Evolutionary conservation across 495 filamentous ascomycete species (phyloP).

Genomic region (Tuber magnatum): DNA sequence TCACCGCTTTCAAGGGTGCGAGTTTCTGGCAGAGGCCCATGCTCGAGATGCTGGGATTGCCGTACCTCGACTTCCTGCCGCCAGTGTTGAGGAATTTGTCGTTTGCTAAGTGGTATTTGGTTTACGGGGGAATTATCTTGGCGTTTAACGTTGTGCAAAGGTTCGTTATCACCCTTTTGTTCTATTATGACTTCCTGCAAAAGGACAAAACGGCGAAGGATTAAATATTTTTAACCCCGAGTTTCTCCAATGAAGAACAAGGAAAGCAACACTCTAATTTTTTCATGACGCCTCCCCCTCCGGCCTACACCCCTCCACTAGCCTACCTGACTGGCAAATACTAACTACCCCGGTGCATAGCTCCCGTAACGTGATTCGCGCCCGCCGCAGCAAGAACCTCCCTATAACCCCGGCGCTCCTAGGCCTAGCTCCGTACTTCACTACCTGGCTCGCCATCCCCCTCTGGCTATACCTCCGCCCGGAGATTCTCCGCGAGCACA

Average conservation of each 20-base stretch:
- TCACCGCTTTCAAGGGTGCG: slow-evolving; percentile 77
- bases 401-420: slow-evolving; percentile 62
- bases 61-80: slow-evolving; percentile 59
- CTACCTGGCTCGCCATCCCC: slow-evolving; percentile 65
- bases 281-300: slow-evolving; percentile 26
- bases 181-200: background rate
- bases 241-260: slow-evolving; percentile 31
- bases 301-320: slow-evolving; percentile 1
- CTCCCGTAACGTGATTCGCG: slow-evolving; percentile 72
- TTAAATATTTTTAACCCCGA: slow-evolving; percentile 36
- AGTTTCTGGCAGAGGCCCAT: slow-evolving; percentile 86
- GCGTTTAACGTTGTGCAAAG: slow-evolving; percentile 71
- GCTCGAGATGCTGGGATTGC: slow-evolving; percentile 63
- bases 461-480: slow-evolving; percentile 79
- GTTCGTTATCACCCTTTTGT: slow-evolving; percentile 29
- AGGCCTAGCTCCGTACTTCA: slow-evolving; percentile 71
- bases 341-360: slow-evolving; percentile 44
- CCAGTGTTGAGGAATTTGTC: slow-evolving; percentile 62
- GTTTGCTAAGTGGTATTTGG: slow-evolving; percentile 87
- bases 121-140: slow-evolving; percentile 77
- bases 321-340: background rate
- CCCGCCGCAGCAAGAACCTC: slow-evolving; percentile 65
- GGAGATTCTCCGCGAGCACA: slow-evolving; percentile 66
- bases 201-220: slow-evolving; percentile 18
- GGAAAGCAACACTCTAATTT: slow-evolving; percentile 33